Percentiles rank a stretch among this genome's conserved stretches.
phyloP scores from a whole-genome alignment of 208 protist species.

The Acanthamoeba sp. region DNA sequence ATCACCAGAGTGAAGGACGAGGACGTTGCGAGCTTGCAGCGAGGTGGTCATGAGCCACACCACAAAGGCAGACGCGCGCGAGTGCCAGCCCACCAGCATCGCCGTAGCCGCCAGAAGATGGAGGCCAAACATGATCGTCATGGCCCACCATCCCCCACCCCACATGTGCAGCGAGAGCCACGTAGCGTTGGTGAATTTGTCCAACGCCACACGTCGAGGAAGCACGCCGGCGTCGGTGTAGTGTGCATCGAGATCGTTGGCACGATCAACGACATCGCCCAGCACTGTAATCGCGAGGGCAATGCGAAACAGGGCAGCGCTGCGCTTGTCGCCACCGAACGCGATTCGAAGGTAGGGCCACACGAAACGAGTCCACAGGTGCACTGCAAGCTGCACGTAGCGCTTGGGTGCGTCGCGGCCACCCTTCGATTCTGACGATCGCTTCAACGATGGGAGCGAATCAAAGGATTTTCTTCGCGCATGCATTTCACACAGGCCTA shows the following conservation, averaged over 20 bases:
- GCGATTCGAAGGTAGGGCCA: slow-evolving; percentile 15
- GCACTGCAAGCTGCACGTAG: not conserved
- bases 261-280: slow-evolving; percentile 42
- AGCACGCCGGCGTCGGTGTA: slow-evolving; percentile 71
- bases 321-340: slow-evolving; percentile 60
- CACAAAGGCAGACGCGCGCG: not conserved
- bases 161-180: slow-evolving; percentile 61
- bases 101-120: not conserved
- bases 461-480: not conserved
- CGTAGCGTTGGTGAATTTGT: slow-evolving; percentile 13
- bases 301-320: slow-evolving; percentile 43
- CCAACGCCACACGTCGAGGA: not conserved
- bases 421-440: not conserved
- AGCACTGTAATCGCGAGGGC: slow-evolving; percentile 36
- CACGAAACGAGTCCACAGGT: not conserved
- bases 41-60: slow-evolving; percentile 58
- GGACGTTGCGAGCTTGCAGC: slow-evolving; percentile 55
- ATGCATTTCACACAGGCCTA: not conserved
- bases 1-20: slow-evolving; percentile 64
- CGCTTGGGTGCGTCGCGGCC: not conserved
- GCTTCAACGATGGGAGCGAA: not conserved
- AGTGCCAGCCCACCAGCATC: slow-evolving; percentile 50
- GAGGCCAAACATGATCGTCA: not conserved
- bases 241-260: slow-evolving; percentile 43
- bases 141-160: not conserved